Evolutionary conservation across 2,329 filamentous ascomycete genomes (phyloP).

Genomic region (Colletotrichum sp.): DNA sequence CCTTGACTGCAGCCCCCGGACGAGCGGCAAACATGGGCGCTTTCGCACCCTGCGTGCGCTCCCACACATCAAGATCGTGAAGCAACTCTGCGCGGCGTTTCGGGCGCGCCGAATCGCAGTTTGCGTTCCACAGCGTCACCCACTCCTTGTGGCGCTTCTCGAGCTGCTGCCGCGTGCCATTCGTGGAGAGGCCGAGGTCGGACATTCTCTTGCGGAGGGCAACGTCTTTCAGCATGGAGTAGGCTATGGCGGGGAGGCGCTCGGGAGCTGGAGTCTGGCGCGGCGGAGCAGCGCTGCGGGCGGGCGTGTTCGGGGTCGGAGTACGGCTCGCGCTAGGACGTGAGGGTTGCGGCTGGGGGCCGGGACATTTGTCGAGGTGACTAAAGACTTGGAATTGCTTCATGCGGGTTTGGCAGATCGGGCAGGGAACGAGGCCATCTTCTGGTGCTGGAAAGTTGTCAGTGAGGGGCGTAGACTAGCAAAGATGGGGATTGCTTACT

Average conservation of each 20-base stretch:
- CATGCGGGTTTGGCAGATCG: conserved; percentile 81
- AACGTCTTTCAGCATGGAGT: conserved; percentile 82
- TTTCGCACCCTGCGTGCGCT: conserved; percentile 76
- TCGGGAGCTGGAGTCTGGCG: conserved; percentile 47
- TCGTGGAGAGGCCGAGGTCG: conserved; percentile 78
- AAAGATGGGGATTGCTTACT: neutral
- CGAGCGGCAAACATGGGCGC: conserved; percentile 44
- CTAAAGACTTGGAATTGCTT: conserved; percentile 77
- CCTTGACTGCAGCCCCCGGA: conserved; percentile 60
- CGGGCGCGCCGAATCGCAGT: conserved; percentile 83
- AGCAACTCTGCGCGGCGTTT: conserved; percentile 75
- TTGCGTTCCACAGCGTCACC: conserved; percentile 96
- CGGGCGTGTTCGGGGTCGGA: neutral
- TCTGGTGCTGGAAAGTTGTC: conserved; percentile 42
- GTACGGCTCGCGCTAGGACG: neutral
- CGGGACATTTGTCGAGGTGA: conserved; percentile 75
- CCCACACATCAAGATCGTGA: conserved; percentile 84
- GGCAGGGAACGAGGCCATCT: conserved; percentile 82
- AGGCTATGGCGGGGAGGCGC: conserved; percentile 81
- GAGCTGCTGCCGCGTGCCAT: conserved; percentile 72
- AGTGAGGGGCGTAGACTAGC: neutral
- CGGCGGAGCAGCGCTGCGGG: conserved; percentile 37
- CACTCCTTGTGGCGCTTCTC: conserved; percentile 88
- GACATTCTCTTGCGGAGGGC: conserved; percentile 80
- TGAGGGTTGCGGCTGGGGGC: conserved; percentile 33